Evolutionary conservation across 2,329 filamentous ascomycete genomes (phyloP), one percentile per base, ranked within the genome.

Genomic region (Sporothrix brunneoviolacea): DNA sequence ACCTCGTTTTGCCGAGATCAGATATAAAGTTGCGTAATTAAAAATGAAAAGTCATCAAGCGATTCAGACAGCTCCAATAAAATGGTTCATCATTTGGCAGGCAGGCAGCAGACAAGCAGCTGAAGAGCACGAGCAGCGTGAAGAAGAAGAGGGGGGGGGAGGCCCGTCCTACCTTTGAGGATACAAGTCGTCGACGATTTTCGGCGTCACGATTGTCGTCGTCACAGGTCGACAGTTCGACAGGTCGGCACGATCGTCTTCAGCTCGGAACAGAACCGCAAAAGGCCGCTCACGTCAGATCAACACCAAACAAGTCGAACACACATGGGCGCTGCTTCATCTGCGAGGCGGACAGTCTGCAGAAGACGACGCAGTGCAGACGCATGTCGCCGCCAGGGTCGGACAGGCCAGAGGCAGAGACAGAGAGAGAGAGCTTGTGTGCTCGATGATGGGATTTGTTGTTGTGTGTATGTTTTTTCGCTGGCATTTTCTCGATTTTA

Each of bases 21-120:
- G 60, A 59, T n/a, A 57, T 33, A 49, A 43, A 51, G 53, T 59
- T 61, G 65, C 64, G 65, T 68, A 65, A 64, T 70, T 63, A 68
- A 64, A 58, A 57, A 51, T 28, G 5, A 59, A 53, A 65, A 70
- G 69, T 84, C 81, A 75, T 73, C 78, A 82, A 68, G 61, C 66
- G 66, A 64, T 69, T 80, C 78, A 79, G 82, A 85, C 80, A 85
- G 82, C 82, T 86, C 82, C 82, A 85, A 85, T 84, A 75, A 65
- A 59, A 62, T 63, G 51, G 63, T 55, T 82, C 79, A 83, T 83
- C 80, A 64, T 58, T 27, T 39, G 19, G 44, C 36, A 43, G 46
- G 33, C n/a, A 50, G 18, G 45, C 28, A 38, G 36, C 39, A 37
- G 16, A n/a, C 8, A 39, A 13, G 2, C 22, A 4, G 12, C 9